Evolutionary conservation across 2,329 filamentous ascomycete species (phyloP), one percentile per base, ranked within the genome.

Genomic region (Blastomyces emzantsi): DNA sequence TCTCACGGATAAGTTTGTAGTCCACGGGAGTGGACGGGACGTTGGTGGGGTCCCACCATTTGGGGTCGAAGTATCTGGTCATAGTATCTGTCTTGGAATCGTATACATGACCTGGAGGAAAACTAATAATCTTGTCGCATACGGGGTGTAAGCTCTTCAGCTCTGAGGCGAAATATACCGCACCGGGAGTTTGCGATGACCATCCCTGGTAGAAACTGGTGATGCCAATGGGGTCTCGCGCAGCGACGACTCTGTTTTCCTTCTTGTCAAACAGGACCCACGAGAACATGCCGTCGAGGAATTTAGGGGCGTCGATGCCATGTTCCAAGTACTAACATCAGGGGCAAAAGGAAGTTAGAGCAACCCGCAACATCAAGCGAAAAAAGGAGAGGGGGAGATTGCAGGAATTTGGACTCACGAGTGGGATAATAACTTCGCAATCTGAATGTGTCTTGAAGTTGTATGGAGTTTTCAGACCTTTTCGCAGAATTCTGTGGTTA

Each of bases 361-460:
- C 41, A 28, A 58, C 13, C 49, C 3, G 4, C 19, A 36, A 56
- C 15, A n/a, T 36, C 8, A n/a, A n/a, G 19, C 11, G n/a, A 22
- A 17, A 13, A 17, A 19, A 17, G 28, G n/a, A 28, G n/a, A 3
- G n/a, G 30, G 17, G n/a, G 55, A 15, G 13, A 17, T 19, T 15
- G 19, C 8, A 43, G 11, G 25, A 28, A 13, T 19, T 33, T 15
- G 22, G 63, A 78, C 86, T 75, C 84, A 95, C 91, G 83, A 99
- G 78, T 69, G 95, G 94, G 74, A 99, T 96, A 78, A 99, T 96
- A 75, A 99, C 93, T 79, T 99, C 94, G 79, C 94, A 99, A 75
- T 99, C 94, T 47, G 93, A 97, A 74, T 94, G 89, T 69, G 94
- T 99, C 87, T 97, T 97, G 87, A 97, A 99, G 78, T 92, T 88